Percentiles rank a stretch among this genome's conserved stretches.
These are phyloP conservation scores for Fusarium fracticaudum DNA, from an alignment of 2,329 filamentous ascomycete species.

Conservation along the genomic window DNA sequence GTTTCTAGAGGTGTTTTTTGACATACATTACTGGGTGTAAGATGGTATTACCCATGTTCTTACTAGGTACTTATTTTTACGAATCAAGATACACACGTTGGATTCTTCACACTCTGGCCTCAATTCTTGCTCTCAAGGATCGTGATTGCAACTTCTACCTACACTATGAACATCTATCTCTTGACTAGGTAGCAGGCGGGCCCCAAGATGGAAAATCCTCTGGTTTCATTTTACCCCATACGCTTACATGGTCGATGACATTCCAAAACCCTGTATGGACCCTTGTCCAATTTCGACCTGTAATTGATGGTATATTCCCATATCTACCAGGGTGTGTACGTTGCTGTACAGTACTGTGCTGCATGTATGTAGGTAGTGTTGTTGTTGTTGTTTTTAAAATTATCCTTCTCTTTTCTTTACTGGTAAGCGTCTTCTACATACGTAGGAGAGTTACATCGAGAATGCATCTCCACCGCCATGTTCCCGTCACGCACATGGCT, in stretches of 20 bases:
- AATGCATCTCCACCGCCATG: slow-evolving; percentile 17
- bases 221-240: slow-evolving; percentile 24
- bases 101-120: background rate
- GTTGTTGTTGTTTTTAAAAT: background rate
- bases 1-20: slow-evolving; percentile 18
- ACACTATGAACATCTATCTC: background rate
- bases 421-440: background rate
- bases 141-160: background rate
- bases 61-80: background rate
- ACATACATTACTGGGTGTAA: background rate
- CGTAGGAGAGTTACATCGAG: background rate
- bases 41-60: slow-evolving; percentile 8
- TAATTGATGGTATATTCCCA: background rate
- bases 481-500: slow-evolving; percentile 18
- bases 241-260: slow-evolving; percentile 21
- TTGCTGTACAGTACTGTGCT: background rate
- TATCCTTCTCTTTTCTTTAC: background rate
- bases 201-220: slow-evolving; percentile 6
- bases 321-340: background rate
- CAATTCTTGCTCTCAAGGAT: background rate
- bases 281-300: slow-evolving; percentile 23
- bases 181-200: background rate
- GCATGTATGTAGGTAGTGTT: background rate
- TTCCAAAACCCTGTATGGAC: slow-evolving; percentile 15
- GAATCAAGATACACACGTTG: slow-evolving; percentile 25